Evolutionary conservation across 192 early-diverging fungal species (phyloP), one percentile per base, ranked within the genome.

Genomic region (Lobulomyces angularis): DNA sequence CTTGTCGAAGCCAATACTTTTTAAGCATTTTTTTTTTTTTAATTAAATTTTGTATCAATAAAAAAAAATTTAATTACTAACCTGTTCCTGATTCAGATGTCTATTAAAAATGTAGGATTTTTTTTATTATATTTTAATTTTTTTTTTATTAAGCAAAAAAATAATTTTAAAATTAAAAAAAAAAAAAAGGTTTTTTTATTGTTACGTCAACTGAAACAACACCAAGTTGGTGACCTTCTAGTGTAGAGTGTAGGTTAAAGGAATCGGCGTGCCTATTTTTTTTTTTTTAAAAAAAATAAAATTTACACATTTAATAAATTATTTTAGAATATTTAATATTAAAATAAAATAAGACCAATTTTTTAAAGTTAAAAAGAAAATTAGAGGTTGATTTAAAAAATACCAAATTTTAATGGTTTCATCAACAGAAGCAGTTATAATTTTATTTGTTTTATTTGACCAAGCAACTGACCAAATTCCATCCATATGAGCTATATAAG

Each of bases 391-490:
- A n/a, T n/a, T n/a, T n/a, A n/a, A 41, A 11, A 22, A 68, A 20
- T 59, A 82, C 84, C 86, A 90, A 50, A 80, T 60, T 53, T 82
- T 86, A 44, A 88, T 67, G 8, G 78, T 77, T 29, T 77, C 74
- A 41, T 90, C 86, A 5, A 80, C 68, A 24, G 82, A 83, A 9
- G 82, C 83, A 24, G 86, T 81, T 14, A 81, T 49, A 8, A 90
- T 78, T 29, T 64, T 46, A 51, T 82, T 69, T 6, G 71, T 64
- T 32, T 67, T 54, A 23, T 60, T 63, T 17, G 75, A 67, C 84
- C 86, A 90, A n/a, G 74, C 69, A 4, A 82, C 79, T 34, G 69
- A 53, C 86, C 86, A 90, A 43, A 90, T 82, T 37, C 77, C 81
- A 50, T 83, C 84, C 26, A 66, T 73, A 45, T 90, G 86, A 0